phyloP scores from a whole-genome alignment of 2,329 filamentous ascomycete genomes.

The Triangularia verruculosa region DNA sequence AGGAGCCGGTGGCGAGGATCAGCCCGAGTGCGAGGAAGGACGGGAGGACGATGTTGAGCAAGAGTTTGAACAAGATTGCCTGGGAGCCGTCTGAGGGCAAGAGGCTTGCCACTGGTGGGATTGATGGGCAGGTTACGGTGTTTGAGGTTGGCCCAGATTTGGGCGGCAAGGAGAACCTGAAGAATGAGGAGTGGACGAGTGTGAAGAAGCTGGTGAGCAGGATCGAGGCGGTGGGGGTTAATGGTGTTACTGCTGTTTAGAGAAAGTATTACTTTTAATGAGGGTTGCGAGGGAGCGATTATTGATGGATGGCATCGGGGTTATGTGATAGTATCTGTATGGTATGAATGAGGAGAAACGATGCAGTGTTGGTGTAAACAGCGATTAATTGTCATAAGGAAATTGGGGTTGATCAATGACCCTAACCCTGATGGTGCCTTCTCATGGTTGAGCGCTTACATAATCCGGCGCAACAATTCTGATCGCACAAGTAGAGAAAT shows the following conservation, averaged over 20 bases:
- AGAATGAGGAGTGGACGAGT: slow-evolving; percentile 86
- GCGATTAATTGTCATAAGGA: not conserved
- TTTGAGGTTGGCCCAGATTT: slow-evolving; percentile 86
- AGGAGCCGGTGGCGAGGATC: slow-evolving; percentile 83
- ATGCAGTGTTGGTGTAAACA: too few relatives aligned
- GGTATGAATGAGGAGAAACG: not conserved
- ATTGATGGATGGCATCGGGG: not conserved
- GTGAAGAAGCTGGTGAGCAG: slow-evolving; percentile 86
- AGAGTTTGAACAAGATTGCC: slow-evolving; percentile 88
- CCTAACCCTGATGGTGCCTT: slow-evolving; percentile 1
- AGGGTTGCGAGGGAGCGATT: not conserved
- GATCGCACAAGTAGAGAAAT: not conserved
- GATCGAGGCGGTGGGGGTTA: slow-evolving; percentile 61
- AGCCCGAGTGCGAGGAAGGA: slow-evolving; percentile 66
- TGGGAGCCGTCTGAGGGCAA: slow-evolving; percentile 92
- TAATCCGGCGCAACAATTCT: not conserved
- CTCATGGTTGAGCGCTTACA: not conserved
- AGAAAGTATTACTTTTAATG: not conserved
- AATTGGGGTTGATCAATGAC: not conserved
- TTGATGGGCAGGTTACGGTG: slow-evolving; percentile 85
- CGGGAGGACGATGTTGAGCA: slow-evolving; percentile 67
- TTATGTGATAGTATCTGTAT: not conserved
- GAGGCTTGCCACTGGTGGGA: slow-evolving; percentile 82
- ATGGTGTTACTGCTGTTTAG: slow-evolving; percentile 39
- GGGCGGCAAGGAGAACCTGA: slow-evolving; percentile 78